A percentile compares a stretch with the other conserved stretches of the same genome.
Conservation (phyloP, 345 rosid species). For the Brassica nigra region DNA sequence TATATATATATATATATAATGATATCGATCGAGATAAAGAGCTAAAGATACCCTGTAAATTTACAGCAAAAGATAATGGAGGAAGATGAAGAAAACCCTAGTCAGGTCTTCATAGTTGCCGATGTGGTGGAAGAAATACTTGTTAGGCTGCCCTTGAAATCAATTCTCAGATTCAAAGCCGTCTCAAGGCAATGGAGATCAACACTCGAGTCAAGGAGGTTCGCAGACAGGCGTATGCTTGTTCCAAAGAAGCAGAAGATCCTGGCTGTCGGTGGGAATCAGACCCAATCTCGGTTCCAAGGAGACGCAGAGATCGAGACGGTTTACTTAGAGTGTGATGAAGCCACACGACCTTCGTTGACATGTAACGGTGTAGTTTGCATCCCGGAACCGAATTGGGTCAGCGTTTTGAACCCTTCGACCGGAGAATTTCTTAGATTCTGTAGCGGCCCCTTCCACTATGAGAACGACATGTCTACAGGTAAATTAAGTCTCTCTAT, state of each 20-base stretch:
- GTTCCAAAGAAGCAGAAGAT: background rate
- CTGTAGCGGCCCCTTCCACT: slow-evolving; percentile 1
- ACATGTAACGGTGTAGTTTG: slow-evolving; percentile 22
- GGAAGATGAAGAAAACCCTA: background rate
- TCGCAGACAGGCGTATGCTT: background rate
- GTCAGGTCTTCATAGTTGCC: background rate
- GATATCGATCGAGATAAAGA: background rate
- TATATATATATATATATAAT: too few relatives aligned
- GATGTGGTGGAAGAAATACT: background rate
- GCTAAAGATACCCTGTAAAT: background rate
- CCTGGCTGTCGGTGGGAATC: background rate
- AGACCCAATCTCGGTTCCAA: background rate
- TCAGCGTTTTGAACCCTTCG: slow-evolving; percentile 18
- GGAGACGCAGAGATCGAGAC: slow-evolving; percentile 8
- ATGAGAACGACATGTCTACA: background rate
- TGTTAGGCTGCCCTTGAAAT: background rate
- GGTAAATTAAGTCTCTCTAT: background rate
- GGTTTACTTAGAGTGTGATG: background rate
- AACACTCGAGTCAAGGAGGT: background rate
- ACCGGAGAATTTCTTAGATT: background rate
- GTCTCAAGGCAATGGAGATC: background rate
- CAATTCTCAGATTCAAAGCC: background rate
- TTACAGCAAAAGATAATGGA: background rate
- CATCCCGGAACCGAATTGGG: slow-evolving; percentile 2
- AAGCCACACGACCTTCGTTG: background rate